A percentile compares a stretch with the other conserved stretches of the same genome.
Conservation (phyloP, 106 monocot species). For the Allium sativum region DNA sequence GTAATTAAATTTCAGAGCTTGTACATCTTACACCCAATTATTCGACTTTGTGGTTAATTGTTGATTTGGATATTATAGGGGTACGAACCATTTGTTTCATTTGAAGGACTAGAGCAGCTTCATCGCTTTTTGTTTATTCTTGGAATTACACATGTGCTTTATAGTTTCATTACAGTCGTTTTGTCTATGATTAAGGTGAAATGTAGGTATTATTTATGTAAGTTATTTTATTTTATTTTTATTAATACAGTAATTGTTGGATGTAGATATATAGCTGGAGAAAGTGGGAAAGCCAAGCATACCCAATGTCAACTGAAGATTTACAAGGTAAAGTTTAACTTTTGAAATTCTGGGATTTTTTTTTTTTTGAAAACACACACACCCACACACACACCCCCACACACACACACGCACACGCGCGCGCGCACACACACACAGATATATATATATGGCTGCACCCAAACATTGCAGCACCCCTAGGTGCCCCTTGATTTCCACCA, state of each 20-base stretch:
- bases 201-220: neutral
- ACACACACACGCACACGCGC: too few species aligned
- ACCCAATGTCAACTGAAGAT: slow-evolving; percentile 26
- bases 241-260: neutral
- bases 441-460: too few species aligned
- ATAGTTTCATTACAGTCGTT: slow-evolving; percentile 66
- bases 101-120: slow-evolving; percentile 83
- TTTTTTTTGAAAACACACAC: too few species aligned
- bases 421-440: too few species aligned
- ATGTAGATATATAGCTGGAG: slow-evolving; percentile 85
- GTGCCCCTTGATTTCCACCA: too few species aligned
- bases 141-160: slow-evolving; percentile 71
- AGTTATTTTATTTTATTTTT: neutral
- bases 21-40: too few species aligned
- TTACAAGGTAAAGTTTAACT: slow-evolving; percentile 37
- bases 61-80: slow-evolving; percentile 22
- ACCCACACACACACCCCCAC: too few species aligned
- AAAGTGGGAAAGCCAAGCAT: slow-evolving; percentile 64
- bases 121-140: slow-evolving; percentile 75
- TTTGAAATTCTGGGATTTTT: too few species aligned
- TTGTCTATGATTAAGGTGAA: slow-evolving; percentile 56
- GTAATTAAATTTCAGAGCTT: slow-evolving; percentile 8
- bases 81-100: slow-evolving; percentile 73
- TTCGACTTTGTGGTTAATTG: neutral
- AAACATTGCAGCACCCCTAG: too few species aligned